Percentiles rank a stretch among this genome's conserved stretches.
phyloP scores from a whole-genome alignment of 1,284 basidiomycete species.

The Puccinia triticina region DNA sequence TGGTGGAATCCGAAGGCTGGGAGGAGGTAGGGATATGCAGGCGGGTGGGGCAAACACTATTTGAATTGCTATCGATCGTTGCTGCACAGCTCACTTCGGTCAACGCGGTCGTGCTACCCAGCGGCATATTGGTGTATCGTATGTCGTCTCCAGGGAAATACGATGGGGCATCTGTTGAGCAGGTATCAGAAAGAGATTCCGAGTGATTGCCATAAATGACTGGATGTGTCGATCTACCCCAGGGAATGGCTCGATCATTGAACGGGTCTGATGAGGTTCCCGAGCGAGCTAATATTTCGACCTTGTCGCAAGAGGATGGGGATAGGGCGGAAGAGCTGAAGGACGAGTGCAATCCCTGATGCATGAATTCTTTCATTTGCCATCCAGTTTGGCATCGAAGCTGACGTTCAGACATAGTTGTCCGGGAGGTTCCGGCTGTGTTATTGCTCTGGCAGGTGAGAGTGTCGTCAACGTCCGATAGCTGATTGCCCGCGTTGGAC shows the following conservation, averaged over 20 bases:
- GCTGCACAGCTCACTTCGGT: slow-evolving; percentile 34
- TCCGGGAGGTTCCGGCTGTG: slow-evolving; percentile 19
- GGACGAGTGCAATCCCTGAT: slow-evolving; percentile 1
- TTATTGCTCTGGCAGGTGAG: slow-evolving; percentile 22
- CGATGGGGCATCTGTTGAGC: slow-evolving; percentile 21
- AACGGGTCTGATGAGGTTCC: slow-evolving; percentile 1
- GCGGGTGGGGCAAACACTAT: slow-evolving; percentile 19
- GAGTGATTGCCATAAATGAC: background rate
- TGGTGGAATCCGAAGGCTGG: slow-evolving; percentile 1
- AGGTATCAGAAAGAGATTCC: slow-evolving; percentile 26
- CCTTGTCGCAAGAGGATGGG: background rate
- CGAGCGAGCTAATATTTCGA: slow-evolving; percentile 24
- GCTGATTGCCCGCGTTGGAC: slow-evolving; percentile 1
- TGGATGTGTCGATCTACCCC: background rate
- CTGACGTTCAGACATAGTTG: slow-evolving; percentile 27
- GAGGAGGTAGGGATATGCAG: background rate
- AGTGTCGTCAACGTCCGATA: slow-evolving; percentile 19
- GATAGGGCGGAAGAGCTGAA: background rate
- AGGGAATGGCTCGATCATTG: background rate
- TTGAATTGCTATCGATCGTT: slow-evolving; percentile 25
- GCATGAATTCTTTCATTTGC: slow-evolving; percentile 38
- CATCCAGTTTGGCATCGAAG: slow-evolving; percentile 32
- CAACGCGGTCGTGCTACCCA: slow-evolving; percentile 11
- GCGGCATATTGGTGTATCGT: slow-evolving; percentile 18
- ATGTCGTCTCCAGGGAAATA: slow-evolving; percentile 34